Base-by-base conservation (phyloP, 352 stramenopile genomes). In the Phytophthora foliorum region DNA sequence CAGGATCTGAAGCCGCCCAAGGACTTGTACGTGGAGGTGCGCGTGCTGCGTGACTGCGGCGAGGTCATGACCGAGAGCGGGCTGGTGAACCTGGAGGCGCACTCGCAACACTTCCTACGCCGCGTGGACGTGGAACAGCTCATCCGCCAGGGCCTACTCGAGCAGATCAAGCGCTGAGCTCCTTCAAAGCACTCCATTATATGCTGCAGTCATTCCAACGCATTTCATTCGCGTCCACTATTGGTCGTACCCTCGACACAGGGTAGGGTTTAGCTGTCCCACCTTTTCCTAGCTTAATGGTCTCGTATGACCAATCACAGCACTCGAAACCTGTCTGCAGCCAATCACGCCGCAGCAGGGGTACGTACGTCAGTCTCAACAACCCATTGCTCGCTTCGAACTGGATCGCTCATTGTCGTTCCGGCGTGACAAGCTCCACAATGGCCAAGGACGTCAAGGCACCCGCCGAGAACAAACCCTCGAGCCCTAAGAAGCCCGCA, bases 1-100 rank as follows among this genome's bases (percentile, higher is more conserved):
- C 44, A 96, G 89, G 89, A 95, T 69, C 71, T 86, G 60, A 89
- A 94, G 54, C 92, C 92, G 21, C 92, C 92, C 7, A 97, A 97
- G 77, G 91, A 98, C 53, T 81, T 98, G 65, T 97, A 91, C 66
- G 80, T 97, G 13, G 89, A 97, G 74, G 91, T 98, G 51, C 90
- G 91, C 55, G 90, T 97, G 42, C 72, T 97, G 63, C 81, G 86
- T 49, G 88, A 96, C 69, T 97, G 89, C 56, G 89, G 89, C 52
- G 92, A 98, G 69, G 86, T 98, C 62, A 96, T 97, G 82, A 98
- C 92, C 14, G 92, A 98, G 68, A 95, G 86, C 68, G 92, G 87
- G 6, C 57, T 93, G 49, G 82, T 98, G 51, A 94, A 97, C 71
- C 73, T 98, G 32, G 77, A 93, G 41, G 82, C 74, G 14, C 93